These are phyloP conservation scores for Podila epicladia DNA, from an alignment of 192 early-diverging fungal species.

Conservation along the genomic window DNA sequence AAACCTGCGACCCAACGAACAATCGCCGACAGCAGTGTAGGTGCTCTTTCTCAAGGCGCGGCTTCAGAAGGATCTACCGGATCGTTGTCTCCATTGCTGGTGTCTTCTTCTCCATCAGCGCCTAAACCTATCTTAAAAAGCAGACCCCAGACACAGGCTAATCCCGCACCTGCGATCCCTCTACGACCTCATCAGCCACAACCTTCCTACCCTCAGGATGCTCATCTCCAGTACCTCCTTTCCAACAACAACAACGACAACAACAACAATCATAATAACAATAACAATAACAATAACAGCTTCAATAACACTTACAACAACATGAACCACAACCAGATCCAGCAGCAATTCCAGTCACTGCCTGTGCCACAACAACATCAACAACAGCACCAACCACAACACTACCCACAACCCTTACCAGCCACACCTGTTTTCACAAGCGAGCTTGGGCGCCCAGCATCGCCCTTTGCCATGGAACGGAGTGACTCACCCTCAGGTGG, in stretches of 20 bases:
- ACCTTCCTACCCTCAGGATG: slow-evolving; percentile 1
- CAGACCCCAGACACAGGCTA: too few species aligned
- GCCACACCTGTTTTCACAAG: background rate
- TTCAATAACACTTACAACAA: slow-evolving; percentile 6
- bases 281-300: background rate
- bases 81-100: too few species aligned
- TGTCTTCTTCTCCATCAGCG: too few species aligned
- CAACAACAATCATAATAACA: background rate
- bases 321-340: slow-evolving; percentile 1
- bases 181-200: slow-evolving; percentile 15
- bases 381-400: background rate
- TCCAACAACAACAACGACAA: background rate
- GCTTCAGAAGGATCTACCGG: too few species aligned
- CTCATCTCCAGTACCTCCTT: slow-evolving; percentile 5
- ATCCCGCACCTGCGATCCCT: background rate
- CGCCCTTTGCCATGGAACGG: slow-evolving; percentile 10
- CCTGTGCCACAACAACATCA: background rate
- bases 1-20: too few species aligned
- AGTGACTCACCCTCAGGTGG: background rate
- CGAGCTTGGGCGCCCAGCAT: slow-evolving; percentile 7
- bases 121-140: too few species aligned
- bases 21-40: too few species aligned
- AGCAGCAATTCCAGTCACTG: too few species aligned
- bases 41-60: too few species aligned
- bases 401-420: too few species aligned